phyloP scores from a whole-genome alignment of 2,329 filamentous ascomycete genomes.

The Diaporthe helianthi region DNA sequence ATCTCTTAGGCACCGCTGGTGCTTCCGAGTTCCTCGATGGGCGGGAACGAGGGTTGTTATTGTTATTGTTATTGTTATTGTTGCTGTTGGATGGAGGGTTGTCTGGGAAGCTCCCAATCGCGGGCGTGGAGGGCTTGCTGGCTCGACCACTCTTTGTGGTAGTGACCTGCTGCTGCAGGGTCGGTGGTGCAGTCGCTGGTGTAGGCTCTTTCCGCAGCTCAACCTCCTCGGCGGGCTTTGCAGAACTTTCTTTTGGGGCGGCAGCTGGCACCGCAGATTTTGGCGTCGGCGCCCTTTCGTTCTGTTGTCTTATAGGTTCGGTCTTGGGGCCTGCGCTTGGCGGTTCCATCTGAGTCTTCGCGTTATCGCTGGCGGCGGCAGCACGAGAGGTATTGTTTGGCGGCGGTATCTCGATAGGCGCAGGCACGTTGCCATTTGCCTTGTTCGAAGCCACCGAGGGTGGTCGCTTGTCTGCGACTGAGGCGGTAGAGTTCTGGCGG shows the following conservation, averaged over 20 bases:
- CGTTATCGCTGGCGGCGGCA: conserved; percentile 49
- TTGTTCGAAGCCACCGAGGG: conserved; percentile 68
- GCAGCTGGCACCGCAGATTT: conserved; percentile 38
- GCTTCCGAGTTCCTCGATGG: conserved; percentile 56
- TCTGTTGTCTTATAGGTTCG: conserved; percentile 37
- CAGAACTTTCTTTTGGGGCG: conserved; percentile 44
- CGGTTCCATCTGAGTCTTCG: conserved; percentile 58
- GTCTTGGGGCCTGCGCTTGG: conserved; percentile 47
- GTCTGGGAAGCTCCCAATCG: conserved; percentile 66
- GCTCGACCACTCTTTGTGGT: conserved; percentile 65
- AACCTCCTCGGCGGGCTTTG: conserved; percentile 53
- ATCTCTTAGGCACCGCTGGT: conserved; percentile 55
- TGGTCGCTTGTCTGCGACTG: conserved; percentile 64
- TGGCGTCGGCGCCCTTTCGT: conserved; percentile 32
- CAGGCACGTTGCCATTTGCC: conserved; percentile 57
- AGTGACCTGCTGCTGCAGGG: conserved; percentile 53
- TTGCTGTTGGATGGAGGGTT: conserved; percentile 16
- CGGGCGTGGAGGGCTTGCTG: conserved; percentile 72
- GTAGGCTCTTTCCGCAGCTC: conserved; percentile 52
- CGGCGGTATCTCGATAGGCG: conserved; percentile 46
- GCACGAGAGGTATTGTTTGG: conserved; percentile 43
- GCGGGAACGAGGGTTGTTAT: conserved; percentile 55
- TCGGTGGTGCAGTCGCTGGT: conserved; percentile 47
- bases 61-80: conserved; percentile 26
- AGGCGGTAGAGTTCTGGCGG: conserved; percentile 76